These are phyloP conservation scores for Ascochyta viciae-villosae DNA, from an alignment of 2,329 filamentous ascomycete genomes.

Conservation along the genomic window DNA sequence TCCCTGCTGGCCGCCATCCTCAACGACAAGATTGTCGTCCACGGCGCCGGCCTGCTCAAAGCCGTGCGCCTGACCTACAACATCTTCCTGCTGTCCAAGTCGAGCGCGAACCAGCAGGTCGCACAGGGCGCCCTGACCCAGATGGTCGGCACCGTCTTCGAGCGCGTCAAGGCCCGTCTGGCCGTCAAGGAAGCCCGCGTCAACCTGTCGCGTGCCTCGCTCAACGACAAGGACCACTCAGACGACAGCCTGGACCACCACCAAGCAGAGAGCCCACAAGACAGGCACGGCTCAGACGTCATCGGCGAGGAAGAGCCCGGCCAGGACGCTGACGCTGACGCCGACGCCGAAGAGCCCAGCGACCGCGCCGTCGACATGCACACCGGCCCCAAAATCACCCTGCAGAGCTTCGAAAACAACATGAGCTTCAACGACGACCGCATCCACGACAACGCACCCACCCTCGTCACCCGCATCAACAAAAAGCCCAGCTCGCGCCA, in stretches of 20 bases:
- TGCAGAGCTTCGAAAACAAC: constrained; percentile 72
- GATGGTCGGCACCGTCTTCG: constrained; percentile 98
- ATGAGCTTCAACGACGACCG: constrained; percentile 71
- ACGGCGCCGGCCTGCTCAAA: constrained; percentile 93
- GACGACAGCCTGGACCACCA: constrained; percentile 42
- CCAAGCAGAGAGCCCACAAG: constrained; percentile 29
- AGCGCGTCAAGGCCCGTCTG: constrained; percentile 85
- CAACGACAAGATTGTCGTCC: constrained; percentile 98
- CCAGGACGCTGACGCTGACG: background rate
- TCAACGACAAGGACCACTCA: constrained; percentile 45
- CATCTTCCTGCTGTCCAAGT: constrained; percentile 95
- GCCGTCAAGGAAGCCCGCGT: constrained; percentile 84
- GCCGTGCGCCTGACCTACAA: constrained; percentile 98
- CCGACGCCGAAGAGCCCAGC: constrained; percentile 43
- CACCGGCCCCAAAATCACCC: constrained; percentile 65
- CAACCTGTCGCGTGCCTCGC: constrained; percentile 57
- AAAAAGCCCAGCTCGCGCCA: constrained; percentile 51
- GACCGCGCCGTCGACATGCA: constrained; percentile 56
- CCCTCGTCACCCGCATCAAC: constrained; percentile 68
- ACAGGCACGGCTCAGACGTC: constrained; percentile 32
- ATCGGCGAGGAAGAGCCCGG: constrained; percentile 51
- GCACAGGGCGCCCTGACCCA: constrained; percentile 96
- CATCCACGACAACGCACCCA: constrained; percentile 72
- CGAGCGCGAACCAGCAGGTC: constrained; percentile 92
- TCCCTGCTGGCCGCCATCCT: constrained; percentile 92